Conservation (phyloP, 2,329 filamentous ascomycete genomes). For the Penicillium sp. region DNA sequence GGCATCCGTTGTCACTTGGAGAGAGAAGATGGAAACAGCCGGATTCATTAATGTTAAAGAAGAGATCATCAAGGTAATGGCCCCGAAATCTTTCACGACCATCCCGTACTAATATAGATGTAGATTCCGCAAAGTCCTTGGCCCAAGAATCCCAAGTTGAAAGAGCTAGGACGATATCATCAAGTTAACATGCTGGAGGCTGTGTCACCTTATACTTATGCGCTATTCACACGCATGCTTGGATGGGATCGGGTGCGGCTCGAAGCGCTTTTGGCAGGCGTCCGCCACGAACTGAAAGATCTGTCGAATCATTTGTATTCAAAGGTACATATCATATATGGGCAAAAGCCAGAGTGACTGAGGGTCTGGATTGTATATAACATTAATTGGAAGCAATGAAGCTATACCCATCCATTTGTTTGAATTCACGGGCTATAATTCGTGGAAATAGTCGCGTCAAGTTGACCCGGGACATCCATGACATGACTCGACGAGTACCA, state of each 20-base stretch:
- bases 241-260: conserved; percentile 42
- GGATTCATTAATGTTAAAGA: conserved; percentile 58
- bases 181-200: conserved; percentile 41
- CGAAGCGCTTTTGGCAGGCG: conserved; percentile 40
- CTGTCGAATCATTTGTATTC: conserved; percentile 40
- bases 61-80: conserved; percentile 44
- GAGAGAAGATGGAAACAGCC: conserved; percentile 49
- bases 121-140: conserved; percentile 55
- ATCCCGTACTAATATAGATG: conserved; percentile 4
- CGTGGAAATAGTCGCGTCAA: background rate
- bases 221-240: conserved; percentile 42
- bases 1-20: conserved; percentile 36
- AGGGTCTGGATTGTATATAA: background rate
- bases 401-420: background rate
- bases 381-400: background rate
- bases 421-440: background rate
- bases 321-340: conserved; percentile 33
- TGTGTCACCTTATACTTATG: conserved; percentile 37
- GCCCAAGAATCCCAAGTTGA: conserved; percentile 54
- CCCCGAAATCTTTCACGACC: too few relatives aligned
- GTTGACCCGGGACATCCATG: background rate
- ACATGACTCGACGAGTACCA: too few relatives aligned
- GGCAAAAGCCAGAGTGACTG: conserved; percentile 24
- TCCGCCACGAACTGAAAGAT: conserved; percentile 42
- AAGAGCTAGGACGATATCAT: conserved; percentile 51